Percentiles rank a stretch among this genome's conserved stretches.
Evolutionary conservation across 2,329 filamentous ascomycete species (phyloP).

Genomic region (Arthrobotrys entomopaga): DNA sequence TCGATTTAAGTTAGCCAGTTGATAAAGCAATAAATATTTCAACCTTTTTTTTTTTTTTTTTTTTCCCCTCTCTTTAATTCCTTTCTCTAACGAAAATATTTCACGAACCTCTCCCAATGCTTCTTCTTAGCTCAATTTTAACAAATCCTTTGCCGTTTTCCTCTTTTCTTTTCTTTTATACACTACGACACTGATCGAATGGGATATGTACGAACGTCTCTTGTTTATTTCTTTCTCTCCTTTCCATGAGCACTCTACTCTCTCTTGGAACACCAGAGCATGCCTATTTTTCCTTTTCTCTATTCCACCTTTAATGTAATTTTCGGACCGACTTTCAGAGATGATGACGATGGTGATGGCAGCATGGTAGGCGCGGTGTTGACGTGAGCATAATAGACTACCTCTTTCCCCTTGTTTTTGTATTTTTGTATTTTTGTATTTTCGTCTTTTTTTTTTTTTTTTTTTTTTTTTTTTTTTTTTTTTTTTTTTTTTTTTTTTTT

Average conservation of each 20-base stretch:
- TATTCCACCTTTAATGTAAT: slow-evolving; percentile 34
- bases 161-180: not conserved
- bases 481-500: not conserved
- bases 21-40: slow-evolving; percentile 11
- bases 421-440: slow-evolving; percentile 16
- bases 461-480: slow-evolving; percentile 31
- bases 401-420: slow-evolving; percentile 21
- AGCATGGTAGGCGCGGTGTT: slow-evolving; percentile 36
- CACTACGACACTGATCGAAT: slow-evolving; percentile 33
- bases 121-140: not conserved
- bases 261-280: slow-evolving; percentile 29
- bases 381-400: slow-evolving; percentile 46
- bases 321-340: slow-evolving; percentile 23
- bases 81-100: slow-evolving; percentile 36
- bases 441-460: slow-evolving; percentile 21
- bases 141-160: slow-evolving; percentile 10
- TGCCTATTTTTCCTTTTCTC: slow-evolving; percentile 33
- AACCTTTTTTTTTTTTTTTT: slow-evolving; percentile 9
- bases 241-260: slow-evolving; percentile 10
- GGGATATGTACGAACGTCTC: slow-evolving; percentile 27
- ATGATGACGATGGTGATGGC: slow-evolving; percentile 32
- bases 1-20: slow-evolving; percentile 14
- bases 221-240: slow-evolving; percentile 17
- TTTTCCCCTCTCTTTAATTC: slow-evolving; percentile 11
- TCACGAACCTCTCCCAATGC: slow-evolving; percentile 25